Base-by-base conservation (phyloP, 176 grass and related monocot species). In the Rhynchospora pubera region DNA sequence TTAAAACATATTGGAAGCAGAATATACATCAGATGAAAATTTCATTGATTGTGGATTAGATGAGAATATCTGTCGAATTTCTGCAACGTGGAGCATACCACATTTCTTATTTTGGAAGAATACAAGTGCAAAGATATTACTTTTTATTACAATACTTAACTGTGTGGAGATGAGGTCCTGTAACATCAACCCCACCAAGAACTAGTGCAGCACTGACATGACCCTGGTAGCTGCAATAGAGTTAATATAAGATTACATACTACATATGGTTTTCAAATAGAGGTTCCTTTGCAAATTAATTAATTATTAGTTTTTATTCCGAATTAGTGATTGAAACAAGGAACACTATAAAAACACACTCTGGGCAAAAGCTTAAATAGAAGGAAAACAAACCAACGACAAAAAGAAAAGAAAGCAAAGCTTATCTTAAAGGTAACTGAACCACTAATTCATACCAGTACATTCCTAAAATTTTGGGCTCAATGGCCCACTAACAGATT, bases 141-240 rank as follows among this genome's bases (percentile, higher is more conserved):
- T 44, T 45, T 44, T 62, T 18, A n/a, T 62, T 62, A 55, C 24
- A 45, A 63, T 26, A 65, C 59, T 62, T 82, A 84, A 99, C 96
- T 84, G 92, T 97, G 78, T 97, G 92, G 13, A 97, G 83, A 89
- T 97, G 94, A 18, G 94, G 92, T 62, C 94, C 92, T 62, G 94
- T 94, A 83, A 88, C 57, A 88, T 94, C 94, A 57, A 94, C 94
- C 82, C 92, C 92, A 6, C 90, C 92, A 86, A 94, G 92, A 88
- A 97, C 92, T 71, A 92, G 86, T 16, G 92, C 94, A 79, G 92
- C 94, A 66, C 92, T 97, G 22, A 97, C 90, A 87, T 97, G 85
- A 24, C 94, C 94, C 91, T 94, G 92, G 48, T 94, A 97, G 57
- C 87, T 91, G 82, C 46, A 65, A 74, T 80, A 89, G 22, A 85